These are phyloP conservation scores for Hanseniaspora hatyaiensis DNA, from an alignment of 805 yeast genomes.

Conservation along the genomic window DNA sequence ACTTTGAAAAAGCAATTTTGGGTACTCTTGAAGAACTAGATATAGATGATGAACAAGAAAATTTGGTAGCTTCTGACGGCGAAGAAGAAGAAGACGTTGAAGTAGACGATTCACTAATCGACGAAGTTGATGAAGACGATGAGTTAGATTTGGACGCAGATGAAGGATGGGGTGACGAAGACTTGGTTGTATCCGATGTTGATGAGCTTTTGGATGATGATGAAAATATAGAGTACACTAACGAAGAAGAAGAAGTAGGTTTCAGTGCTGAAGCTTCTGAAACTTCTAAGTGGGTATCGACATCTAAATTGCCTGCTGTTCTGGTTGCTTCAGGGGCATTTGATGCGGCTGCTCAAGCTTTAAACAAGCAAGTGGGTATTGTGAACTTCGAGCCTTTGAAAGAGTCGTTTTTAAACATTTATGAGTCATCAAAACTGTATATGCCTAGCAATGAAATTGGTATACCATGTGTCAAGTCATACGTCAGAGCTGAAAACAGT, in stretches of 20 bases:
- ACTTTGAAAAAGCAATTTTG: conserved; percentile 70
- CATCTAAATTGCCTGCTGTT: conserved; percentile 80
- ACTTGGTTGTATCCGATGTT: conserved; percentile 41
- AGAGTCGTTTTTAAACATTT: conserved; percentile 69
- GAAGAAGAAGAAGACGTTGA: conserved; percentile 31
- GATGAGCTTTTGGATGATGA: conserved; percentile 36
- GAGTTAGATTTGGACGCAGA: conserved; percentile 51
- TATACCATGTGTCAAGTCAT: conserved; percentile 57
- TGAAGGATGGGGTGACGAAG: conserved; percentile 39
- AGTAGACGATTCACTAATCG: conserved; percentile 39
- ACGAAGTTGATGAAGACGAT: conserved; percentile 72
- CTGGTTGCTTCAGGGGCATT: conserved; percentile 94
- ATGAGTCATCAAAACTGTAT: conserved; percentile 64
- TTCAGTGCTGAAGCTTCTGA: conserved; percentile 51
- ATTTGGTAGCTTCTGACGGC: conserved; percentile 24
- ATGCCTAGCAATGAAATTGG: conserved; percentile 60
- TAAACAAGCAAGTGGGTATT: conserved; percentile 80
- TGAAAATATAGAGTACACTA: too few species aligned
- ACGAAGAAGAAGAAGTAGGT: conserved; percentile 51
- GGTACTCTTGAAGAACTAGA: conserved; percentile 63
- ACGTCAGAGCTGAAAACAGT: conserved; percentile 49
- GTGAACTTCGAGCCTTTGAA: conserved; percentile 80
- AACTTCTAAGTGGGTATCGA: conserved; percentile 70
- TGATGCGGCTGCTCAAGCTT: conserved; percentile 86
- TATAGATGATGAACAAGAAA: conserved; percentile 32